Conservation (phyloP, 2,329 filamentous ascomycete genomes). For the Apiospora malaysiana region DNA sequence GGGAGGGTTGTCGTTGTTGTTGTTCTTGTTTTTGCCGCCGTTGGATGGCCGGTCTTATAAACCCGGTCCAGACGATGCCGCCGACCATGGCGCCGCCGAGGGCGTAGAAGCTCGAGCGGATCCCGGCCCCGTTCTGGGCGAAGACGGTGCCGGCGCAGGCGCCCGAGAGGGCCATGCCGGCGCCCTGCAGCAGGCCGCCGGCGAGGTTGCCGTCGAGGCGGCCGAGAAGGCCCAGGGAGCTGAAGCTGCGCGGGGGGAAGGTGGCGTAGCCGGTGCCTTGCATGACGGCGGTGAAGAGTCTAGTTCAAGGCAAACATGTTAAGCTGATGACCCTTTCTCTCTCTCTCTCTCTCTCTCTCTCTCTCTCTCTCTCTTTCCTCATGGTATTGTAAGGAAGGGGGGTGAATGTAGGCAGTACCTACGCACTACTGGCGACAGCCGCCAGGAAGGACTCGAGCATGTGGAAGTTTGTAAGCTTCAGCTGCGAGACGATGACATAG, state of each 20-base stretch:
- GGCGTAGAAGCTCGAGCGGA: slow-evolving; percentile 57
- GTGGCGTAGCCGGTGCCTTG: slow-evolving; percentile 50
- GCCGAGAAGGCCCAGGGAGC: slow-evolving; percentile 58
- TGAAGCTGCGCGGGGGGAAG: slow-evolving; percentile 55
- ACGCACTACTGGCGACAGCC: slow-evolving; percentile 67
- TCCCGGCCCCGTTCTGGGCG: slow-evolving; percentile 61
- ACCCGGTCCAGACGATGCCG: slow-evolving; percentile 57
- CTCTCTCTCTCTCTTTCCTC: background rate
- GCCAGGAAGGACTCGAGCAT: slow-evolving; percentile 70
- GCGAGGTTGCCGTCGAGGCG: slow-evolving; percentile 69
- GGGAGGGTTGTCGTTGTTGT: background rate
- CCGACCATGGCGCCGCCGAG: slow-evolving; percentile 61
- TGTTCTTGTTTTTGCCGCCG: slow-evolving; percentile 31
- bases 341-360: background rate
- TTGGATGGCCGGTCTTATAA: slow-evolving; percentile 45
- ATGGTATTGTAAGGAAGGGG: background rate
- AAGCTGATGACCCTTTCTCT: background rate
- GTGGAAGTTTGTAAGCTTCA: slow-evolving; percentile 65
- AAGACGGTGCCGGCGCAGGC: slow-evolving; percentile 71
- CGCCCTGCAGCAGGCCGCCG: slow-evolving; percentile 65
- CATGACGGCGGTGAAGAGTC: slow-evolving; percentile 51
- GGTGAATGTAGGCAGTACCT: slow-evolving; percentile 39
- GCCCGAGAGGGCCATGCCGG: slow-evolving; percentile 70
- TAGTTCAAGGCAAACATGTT: slow-evolving; percentile 31
- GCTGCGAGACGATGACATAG: slow-evolving; percentile 64